Base-by-base conservation (phyloP, 768 basidiomycete genomes). In the Leccinum subtestaceum region DNA sequence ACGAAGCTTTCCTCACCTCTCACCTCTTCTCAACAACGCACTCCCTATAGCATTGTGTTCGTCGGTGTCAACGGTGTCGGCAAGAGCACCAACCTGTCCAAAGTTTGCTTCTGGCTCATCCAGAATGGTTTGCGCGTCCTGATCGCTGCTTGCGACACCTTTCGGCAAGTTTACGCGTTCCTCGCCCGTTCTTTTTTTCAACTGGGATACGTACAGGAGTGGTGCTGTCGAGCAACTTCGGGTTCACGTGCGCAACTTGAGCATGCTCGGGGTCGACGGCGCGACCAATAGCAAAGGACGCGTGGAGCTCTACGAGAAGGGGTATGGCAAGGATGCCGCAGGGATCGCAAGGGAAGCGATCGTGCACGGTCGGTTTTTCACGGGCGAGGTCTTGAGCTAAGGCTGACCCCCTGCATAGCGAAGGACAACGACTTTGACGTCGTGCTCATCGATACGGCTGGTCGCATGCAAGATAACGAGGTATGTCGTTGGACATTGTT, bases 391-490 rank as follows among this genome's bases (percentile, higher is more conserved):
- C 19, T 34, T 12, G 0, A 31, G 47, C 11, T 60, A 49, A 29
- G 40, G 19, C 53, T 57, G 57, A 61, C 46, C 23, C 63, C 48
- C 40, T 13, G 55, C 56, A 54, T 69, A 97, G 95, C 86, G 32
- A 88, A 86, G 63, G 93, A 95, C 65, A 88, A 90, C 61, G 85
- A 87, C 61, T 98, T 97, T 71, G 97, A 99, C 66, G 95, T 98
- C 23, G 96, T 99, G 6, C 79, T 99, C 48, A 93, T 99, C 67
- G 97, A 99, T 72, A 98, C 97, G 1, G 97, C 97, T 19, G 97
- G 97, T 2, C 84, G 96, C 55, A 98, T 98, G 97, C 97, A 99
- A 73, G 97, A 98, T 73, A 99, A 98, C 72, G 97, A 98, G 84
- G 91, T 91, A 67, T 32, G 80, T 51, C 13, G 10, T 36, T 17